A percentile compares a stretch with the other conserved stretches of the same genome.
Conservation (phyloP, 768 basidiomycete species). For the Lactifluus hygrophoroides region DNA sequence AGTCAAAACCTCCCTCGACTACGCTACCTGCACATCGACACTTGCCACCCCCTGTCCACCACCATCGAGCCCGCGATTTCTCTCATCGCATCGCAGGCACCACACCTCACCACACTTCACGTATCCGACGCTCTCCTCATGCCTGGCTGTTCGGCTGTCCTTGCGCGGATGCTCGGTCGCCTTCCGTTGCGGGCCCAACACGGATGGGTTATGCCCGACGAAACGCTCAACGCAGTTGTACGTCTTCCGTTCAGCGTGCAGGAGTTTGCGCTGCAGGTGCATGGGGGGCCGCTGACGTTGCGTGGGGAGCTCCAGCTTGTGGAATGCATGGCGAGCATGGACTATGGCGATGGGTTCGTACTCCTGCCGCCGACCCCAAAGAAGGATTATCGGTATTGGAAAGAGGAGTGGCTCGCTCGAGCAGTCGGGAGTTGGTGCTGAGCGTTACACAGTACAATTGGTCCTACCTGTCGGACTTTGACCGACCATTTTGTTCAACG, state of each 20-base stretch:
- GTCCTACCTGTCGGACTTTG: not conserved
- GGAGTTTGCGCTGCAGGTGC: conserved; percentile 7
- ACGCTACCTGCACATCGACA: conserved; percentile 7
- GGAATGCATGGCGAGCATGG: conserved; percentile 11
- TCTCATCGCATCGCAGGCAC: not conserved
- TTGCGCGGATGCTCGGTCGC: conserved; percentile 16
- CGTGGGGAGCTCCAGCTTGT: not conserved
- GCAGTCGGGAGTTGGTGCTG: not conserved
- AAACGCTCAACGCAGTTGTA: not conserved
- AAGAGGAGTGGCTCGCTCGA: conserved; percentile 3
- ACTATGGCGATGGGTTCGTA: conserved; percentile 13
- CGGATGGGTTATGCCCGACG: conserved; percentile 5
- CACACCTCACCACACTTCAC: conserved; percentile 7
- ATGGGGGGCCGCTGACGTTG: not conserved
- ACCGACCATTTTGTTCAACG: too few relatives aligned
- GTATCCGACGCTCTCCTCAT: conserved; percentile 7
- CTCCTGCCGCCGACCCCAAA: conserved; percentile 1
- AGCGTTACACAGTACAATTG: not conserved
- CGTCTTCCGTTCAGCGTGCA: conserved; percentile 9
- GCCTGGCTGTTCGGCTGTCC: conserved; percentile 12
- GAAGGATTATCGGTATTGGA: not conserved
- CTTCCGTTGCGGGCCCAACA: conserved; percentile 10
- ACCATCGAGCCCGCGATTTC: conserved; percentile 2
- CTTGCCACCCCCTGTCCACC: not conserved
- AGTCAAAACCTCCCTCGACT: conserved; percentile 5